Conservation (phyloP, 306 rosid genomes). For the Citrullus amarus region DNA sequence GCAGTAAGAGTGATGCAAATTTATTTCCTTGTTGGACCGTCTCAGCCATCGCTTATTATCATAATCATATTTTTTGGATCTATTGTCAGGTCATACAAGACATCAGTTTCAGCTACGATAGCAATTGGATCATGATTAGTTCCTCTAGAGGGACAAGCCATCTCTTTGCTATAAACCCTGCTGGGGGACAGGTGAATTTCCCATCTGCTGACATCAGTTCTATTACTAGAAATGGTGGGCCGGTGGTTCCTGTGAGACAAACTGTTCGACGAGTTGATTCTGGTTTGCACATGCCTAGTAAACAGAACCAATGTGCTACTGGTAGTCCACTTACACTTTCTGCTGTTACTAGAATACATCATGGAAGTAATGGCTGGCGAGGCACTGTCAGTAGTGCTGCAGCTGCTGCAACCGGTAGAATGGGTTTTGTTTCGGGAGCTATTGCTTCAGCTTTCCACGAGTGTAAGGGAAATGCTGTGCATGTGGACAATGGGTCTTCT, state of each 20-base stretch:
- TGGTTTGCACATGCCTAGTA: conserved; percentile 35
- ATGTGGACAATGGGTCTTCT: conserved; percentile 31
- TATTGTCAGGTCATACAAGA: conserved; percentile 80
- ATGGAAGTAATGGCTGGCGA: conserved; percentile 77
- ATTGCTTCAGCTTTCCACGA: conserved; percentile 69
- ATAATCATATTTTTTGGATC: conserved; percentile 5
- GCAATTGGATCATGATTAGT: conserved; percentile 98
- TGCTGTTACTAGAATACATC: conserved; percentile 71
- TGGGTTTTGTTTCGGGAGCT: conserved; percentile 52
- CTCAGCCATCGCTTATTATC: neutral
- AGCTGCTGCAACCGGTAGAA: conserved; percentile 81
- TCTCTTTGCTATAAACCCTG: conserved; percentile 84
- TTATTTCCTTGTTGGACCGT: neutral
- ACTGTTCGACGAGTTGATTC: conserved; percentile 29
- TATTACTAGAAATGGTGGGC: conserved; percentile 27
- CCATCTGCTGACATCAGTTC: conserved; percentile 38
- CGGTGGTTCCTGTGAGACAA: conserved; percentile 22
- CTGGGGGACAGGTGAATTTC: conserved; percentile 59
- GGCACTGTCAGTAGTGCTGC: conserved; percentile 91
- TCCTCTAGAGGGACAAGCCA: conserved; percentile 96
- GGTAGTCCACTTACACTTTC: conserved; percentile 73
- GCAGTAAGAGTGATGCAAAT: conserved; percentile 42
- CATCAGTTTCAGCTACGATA: conserved; percentile 84
- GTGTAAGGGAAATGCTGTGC: conserved; percentile 36
- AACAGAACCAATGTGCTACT: conserved; percentile 30